These are phyloP conservation scores for Neurospora terricola DNA, from an alignment of 495 filamentous ascomycete species.

Conservation along the genomic window DNA sequence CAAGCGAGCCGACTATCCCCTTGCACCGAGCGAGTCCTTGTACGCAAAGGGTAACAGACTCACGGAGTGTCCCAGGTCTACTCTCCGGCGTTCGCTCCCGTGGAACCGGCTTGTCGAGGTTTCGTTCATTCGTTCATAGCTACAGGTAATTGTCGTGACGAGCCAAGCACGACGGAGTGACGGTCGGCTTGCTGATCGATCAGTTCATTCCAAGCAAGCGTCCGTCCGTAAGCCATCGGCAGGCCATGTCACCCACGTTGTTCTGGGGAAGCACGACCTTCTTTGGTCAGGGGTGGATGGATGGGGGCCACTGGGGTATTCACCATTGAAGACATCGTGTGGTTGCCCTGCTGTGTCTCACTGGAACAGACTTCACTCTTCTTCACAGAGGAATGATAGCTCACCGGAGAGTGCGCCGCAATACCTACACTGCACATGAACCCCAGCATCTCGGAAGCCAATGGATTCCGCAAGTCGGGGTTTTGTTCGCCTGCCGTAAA, in stretches of 20 bases:
- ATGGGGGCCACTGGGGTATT: not conserved
- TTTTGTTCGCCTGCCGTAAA: not conserved
- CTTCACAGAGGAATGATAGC: not conserved
- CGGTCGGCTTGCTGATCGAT: not conserved
- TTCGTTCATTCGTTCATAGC: not conserved
- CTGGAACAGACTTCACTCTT: not conserved
- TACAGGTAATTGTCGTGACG: not conserved
- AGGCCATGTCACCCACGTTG: not conserved
- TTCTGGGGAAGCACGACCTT: not conserved
- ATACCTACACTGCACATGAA: not conserved
- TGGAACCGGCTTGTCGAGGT: not conserved
- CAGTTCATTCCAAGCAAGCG: not conserved
- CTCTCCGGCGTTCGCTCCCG: not conserved
- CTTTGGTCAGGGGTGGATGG: not conserved
- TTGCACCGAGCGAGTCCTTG: not conserved
- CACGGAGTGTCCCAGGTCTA: not conserved
- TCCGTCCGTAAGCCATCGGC: not conserved
- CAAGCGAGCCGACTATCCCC: not conserved
- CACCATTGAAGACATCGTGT: not conserved
- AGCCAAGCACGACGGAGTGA: not conserved
- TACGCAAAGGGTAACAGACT: not conserved
- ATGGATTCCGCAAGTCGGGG: not conserved
- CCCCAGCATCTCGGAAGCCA: not conserved
- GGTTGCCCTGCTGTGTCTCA: not conserved
- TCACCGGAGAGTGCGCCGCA: not conserved